These are phyloP conservation scores for Ocimum tenuiflorum DNA, from an alignment of 257 asterid species.

Conservation along the genomic window DNA sequence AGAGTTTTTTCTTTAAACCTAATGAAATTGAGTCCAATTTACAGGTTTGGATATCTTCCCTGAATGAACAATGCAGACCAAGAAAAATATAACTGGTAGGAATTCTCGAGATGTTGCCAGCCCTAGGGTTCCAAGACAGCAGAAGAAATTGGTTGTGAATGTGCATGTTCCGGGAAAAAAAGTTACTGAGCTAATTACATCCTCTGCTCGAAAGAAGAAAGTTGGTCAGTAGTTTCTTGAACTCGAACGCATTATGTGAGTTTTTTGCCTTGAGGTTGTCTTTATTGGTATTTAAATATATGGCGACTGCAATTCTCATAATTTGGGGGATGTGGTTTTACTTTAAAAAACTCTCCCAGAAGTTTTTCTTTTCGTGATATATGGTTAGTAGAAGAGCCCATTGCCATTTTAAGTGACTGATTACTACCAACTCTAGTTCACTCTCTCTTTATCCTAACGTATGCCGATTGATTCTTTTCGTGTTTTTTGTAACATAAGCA, in stretches of 20 bases:
- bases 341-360: background rate
- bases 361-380: background rate
- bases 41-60: constrained; percentile 18
- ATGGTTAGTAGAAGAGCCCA: background rate
- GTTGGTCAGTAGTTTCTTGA: constrained; percentile 39
- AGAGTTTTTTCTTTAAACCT: background rate
- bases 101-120: constrained; percentile 50
- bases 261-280: background rate
- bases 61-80: constrained; percentile 59
- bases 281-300: background rate
- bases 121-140: constrained; percentile 58
- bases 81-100: constrained; percentile 48
- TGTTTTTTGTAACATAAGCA: constrained; percentile 2
- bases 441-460: background rate
- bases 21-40: constrained; percentile 11
- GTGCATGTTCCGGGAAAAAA: constrained; percentile 56
- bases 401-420: background rate
- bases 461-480: constrained; percentile 1
- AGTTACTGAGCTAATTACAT: constrained; percentile 70
- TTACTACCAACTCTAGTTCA: background rate
- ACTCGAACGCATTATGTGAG: background rate
- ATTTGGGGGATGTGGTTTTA: background rate
- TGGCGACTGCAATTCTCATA: background rate
- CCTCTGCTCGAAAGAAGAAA: constrained; percentile 86
- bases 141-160: constrained; percentile 52